Evolutionary conservation across 768 basidiomycete genomes (phyloP).

Genomic region (Filobasidium floriforme): DNA sequence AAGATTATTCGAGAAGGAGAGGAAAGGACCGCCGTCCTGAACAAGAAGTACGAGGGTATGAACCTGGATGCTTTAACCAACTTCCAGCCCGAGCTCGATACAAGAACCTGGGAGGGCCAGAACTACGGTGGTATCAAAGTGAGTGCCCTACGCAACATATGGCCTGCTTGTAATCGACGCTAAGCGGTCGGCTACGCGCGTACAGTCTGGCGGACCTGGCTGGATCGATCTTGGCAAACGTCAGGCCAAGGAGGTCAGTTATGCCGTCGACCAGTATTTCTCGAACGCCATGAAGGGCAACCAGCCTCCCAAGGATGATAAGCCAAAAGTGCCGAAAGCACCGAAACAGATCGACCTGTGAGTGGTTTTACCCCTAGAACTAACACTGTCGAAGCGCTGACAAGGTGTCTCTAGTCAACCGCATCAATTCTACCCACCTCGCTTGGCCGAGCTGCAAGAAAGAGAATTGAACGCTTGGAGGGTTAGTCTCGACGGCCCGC

Average conservation of each 20-base stretch:
- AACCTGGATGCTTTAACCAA: constrained; percentile 92
- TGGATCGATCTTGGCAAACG: constrained; percentile 81
- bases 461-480: constrained; percentile 67
- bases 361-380: constrained; percentile 35
- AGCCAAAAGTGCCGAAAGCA: constrained; percentile 73
- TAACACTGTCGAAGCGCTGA: background rate
- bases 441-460: constrained; percentile 73
- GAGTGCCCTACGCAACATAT: constrained; percentile 27
- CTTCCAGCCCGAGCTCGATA: constrained; percentile 85
- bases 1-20: constrained; percentile 86
- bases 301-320: constrained; percentile 56
- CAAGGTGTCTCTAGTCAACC: background rate
- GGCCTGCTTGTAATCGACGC: too few relatives aligned
- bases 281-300: constrained; percentile 69
- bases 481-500: background rate
- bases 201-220: constrained; percentile 22
- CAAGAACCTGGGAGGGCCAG: constrained; percentile 90
- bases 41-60: constrained; percentile 82
- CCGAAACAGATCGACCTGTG: constrained; percentile 82
- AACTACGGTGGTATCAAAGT: constrained; percentile 69
- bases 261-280: constrained; percentile 92
- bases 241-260: constrained; percentile 68
- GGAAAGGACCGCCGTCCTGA: constrained; percentile 77
- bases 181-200: too few relatives aligned
- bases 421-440: constrained; percentile 89